A percentile compares a stretch with the other conserved stretches of the same genome.
Evolutionary conservation across 1,284 basidiomycete genomes (phyloP).

Genomic region (Cryptococcus amylolentus): DNA sequence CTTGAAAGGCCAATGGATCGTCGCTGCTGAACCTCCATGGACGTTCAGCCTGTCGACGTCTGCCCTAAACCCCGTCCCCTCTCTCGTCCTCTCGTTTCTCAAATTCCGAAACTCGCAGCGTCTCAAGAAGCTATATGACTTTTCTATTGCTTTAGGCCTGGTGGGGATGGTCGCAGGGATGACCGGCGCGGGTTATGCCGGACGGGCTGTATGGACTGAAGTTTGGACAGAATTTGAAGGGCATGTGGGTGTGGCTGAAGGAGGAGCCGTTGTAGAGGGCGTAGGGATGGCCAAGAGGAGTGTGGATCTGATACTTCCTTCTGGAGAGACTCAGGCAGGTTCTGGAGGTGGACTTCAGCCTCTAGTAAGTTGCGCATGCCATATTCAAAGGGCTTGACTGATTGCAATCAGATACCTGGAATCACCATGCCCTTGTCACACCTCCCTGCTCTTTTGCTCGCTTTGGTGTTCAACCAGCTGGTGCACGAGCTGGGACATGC

Average conservation of each 20-base stretch:
- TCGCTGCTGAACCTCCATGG: not conserved
- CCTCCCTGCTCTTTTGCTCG: conserved; percentile 39
- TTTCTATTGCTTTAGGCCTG: conserved; percentile 6
- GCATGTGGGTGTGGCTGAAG: conserved; percentile 6
- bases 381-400: not conserved
- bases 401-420: conserved; percentile 40
- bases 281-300: conserved; percentile 13
- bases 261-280: conserved; percentile 2
- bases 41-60: conserved; percentile 6
- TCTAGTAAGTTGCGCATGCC: conserved; percentile 20
- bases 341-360: conserved; percentile 28
- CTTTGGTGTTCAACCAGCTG: conserved; percentile 39
- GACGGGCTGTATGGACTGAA: conserved; percentile 7
- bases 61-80: conserved; percentile 5
- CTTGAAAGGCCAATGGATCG: not conserved
- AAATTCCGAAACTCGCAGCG: conserved; percentile 3
- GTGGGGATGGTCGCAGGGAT: conserved; percentile 2
- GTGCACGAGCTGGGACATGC: conserved; percentile 48
- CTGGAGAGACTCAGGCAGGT: not conserved
- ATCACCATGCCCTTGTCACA: conserved; percentile 44
- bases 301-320: not conserved
- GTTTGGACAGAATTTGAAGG: conserved; percentile 11
- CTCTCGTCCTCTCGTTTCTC: not conserved
- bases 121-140: conserved; percentile 10
- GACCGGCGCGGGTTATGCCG: conserved; percentile 6